Base-by-base conservation (phyloP, 495 filamentous ascomycete genomes). In the Penicillium canariense region DNA sequence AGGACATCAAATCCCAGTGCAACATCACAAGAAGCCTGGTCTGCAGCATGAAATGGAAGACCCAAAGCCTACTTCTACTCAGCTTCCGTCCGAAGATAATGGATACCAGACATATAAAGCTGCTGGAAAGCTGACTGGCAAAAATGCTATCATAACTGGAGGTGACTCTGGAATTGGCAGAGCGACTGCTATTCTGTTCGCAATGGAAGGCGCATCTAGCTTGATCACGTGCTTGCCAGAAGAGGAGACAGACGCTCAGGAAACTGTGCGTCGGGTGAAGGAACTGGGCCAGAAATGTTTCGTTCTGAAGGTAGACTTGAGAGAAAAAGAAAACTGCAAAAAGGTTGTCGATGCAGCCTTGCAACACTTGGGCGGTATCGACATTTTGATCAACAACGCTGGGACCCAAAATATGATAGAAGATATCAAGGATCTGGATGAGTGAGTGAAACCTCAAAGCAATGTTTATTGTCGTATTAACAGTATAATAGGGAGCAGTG, bases 91-190 rank as follows among this genome's bases (percentile, higher is more conserved):
- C 5, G 80, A 84, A 35, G 80, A 86, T 31, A 83, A 83, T 47
- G 85, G 85, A 12, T 88, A 84, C 68, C 83, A 88, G 59, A 82
- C 78, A 48, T 94, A 94, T 74, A 85, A 84, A 68, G 82, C 89
- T 11, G 87, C 90, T 10, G 86, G 84, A 32, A 96, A 96, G 71
- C 79, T 94, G 2, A 61, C 75, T 52, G 86, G 82, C 55, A 89
- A 87, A 68, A 86, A 83, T 20, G 88, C 88, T 20, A 69, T 94
- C 30, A 94, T 94, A 59, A 92, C 89, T 1, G 89, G 89, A 14
- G 90, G 90, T 12, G 89, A 94, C 65, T 87, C 82, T 5, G 89
- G 90, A 14, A 94, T 94, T 60, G 89, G 90, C 14, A 85, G 89
- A 7, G 85, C 89, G 0, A 81, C 86, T 14, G 87, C 89, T 0